A percentile compares a stretch with the other conserved stretches of the same genome.
phyloP scores from a whole-genome alignment of 257 asterid species.

The Nicotiana sylvestris region DNA sequence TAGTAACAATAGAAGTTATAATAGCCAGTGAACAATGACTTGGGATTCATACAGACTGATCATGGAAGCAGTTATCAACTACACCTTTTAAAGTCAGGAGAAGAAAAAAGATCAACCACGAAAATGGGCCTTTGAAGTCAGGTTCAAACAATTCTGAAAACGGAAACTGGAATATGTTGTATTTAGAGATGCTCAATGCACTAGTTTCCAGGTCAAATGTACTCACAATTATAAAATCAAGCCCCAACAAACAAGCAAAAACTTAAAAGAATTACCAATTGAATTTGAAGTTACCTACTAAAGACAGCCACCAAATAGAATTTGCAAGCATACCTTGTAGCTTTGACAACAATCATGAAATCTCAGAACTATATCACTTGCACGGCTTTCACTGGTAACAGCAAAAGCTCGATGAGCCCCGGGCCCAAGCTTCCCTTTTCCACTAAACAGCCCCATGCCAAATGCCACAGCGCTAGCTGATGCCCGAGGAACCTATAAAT shows the following conservation, averaged over 20 bases:
- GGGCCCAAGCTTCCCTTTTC: conserved; percentile 78
- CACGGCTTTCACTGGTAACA: conserved; percentile 93
- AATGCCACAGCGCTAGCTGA: conserved; percentile 98
- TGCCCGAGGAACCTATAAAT: conserved; percentile 75
- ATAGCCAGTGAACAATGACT: not conserved
- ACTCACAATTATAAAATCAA: not conserved
- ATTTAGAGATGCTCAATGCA: not conserved
- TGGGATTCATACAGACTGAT: not conserved
- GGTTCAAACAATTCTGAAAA: not conserved
- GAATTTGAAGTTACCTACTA: not conserved
- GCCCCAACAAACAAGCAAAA: not conserved
- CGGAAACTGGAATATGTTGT: not conserved
- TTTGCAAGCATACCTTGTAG: conserved; percentile 59
- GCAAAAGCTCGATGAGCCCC: conserved; percentile 92
- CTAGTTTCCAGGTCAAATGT: not conserved
- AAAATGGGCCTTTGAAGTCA: not conserved
- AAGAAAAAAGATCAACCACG: not conserved
- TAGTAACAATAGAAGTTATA: not conserved
- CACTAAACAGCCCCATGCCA: conserved; percentile 94
- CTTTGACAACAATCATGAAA: conserved; percentile 95
- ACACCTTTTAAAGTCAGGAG: not conserved
- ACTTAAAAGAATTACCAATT: not conserved
- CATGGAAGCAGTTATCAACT: not conserved
- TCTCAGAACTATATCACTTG: conserved; percentile 83
- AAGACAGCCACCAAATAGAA: not conserved